Conservation (phyloP, 192 early-diverging fungal species). For the Phycomyces blakesleeanus region DNA sequence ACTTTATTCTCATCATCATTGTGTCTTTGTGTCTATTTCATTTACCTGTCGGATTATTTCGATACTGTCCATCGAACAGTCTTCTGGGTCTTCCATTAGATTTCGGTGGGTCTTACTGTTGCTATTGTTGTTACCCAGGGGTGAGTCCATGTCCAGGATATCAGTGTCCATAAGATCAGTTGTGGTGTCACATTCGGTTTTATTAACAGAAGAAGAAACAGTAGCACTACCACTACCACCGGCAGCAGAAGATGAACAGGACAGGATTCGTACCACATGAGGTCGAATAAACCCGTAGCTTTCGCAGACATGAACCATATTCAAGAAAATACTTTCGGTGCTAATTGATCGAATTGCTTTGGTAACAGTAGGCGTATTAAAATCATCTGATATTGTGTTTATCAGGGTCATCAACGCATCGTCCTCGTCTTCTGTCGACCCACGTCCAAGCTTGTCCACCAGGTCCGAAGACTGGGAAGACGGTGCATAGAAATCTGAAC, state of each 20-base stretch:
- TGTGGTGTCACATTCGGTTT: too few species aligned
- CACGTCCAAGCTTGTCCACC: conserved; percentile 13
- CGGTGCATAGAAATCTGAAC: conserved; percentile 19
- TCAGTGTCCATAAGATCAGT: conserved; percentile 6
- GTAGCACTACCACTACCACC: background rate
- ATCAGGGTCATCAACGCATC: conserved; percentile 27
- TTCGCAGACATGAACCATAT: conserved; percentile 25
- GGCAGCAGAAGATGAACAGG: background rate
- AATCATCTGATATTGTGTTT: conserved; percentile 7
- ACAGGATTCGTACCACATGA: conserved; percentile 7
- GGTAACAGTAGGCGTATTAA: conserved; percentile 19
- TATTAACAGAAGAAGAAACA: too few species aligned
- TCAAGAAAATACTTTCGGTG: conserved; percentile 22
- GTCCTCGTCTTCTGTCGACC: conserved; percentile 10
- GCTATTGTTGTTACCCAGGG: background rate
- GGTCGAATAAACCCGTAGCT: conserved; percentile 16
- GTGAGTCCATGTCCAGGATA: conserved; percentile 12
- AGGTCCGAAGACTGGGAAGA: conserved; percentile 7
- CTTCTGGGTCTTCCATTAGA: too few species aligned
- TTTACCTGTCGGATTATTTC: background rate
- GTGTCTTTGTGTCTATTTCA: background rate
- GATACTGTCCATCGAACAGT: background rate
- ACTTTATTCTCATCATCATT: background rate
- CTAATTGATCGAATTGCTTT: conserved; percentile 27
- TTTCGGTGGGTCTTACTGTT: too few species aligned